Base-by-base conservation (phyloP, 441 rosid genomes). In the Gossypium lobatum region DNA sequence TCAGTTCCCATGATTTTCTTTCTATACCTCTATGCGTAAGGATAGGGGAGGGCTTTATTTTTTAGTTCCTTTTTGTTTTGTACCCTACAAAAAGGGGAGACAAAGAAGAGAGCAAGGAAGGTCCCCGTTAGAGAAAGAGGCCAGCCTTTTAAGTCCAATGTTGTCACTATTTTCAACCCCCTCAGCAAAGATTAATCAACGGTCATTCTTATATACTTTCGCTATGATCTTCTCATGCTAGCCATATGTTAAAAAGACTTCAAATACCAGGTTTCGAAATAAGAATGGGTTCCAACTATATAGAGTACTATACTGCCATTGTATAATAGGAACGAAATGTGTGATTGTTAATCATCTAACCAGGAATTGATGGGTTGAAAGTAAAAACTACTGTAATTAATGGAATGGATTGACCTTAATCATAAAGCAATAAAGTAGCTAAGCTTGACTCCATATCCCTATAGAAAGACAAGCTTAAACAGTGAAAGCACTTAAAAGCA, bases 1-100 rank as follows among this genome's bases (percentile, higher is more conserved):
- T 66, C 81, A 60, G 79, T 80, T 28, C 75, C 80, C 91, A 85
- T 85, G 46, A 25, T 65, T 54, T 10, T 1, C 48, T 70, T 65
- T 54, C 7, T 1, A 48, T 63, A 66, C 10, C 14, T 73, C 50
- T 6, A 8, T 46, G 9, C 9, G 50, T 21, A 2, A 66, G 20
- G 37, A 66, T 0, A 14, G 71, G 14, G 75, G 50, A 50, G 71
- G 45, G 82, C 1, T 50, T 16, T 52, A 4, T 16, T 52, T 4
- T 50, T 50, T n/a, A 13, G 59, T 48, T 68, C 31, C 37, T 31
- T 31, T 31, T 6, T 31, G 37, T 34, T 72, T 54, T 71, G 77
- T 64, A 80, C 42, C 62, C 57, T 72, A 74, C 54, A 77, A 75
- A 67, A 67, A 23, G 69, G 72, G 78, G 60, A 80, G 81, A 82